Evolutionary conservation across 2,329 filamentous ascomycete species (phyloP).

Genomic region (Exophiala oligosperma): DNA sequence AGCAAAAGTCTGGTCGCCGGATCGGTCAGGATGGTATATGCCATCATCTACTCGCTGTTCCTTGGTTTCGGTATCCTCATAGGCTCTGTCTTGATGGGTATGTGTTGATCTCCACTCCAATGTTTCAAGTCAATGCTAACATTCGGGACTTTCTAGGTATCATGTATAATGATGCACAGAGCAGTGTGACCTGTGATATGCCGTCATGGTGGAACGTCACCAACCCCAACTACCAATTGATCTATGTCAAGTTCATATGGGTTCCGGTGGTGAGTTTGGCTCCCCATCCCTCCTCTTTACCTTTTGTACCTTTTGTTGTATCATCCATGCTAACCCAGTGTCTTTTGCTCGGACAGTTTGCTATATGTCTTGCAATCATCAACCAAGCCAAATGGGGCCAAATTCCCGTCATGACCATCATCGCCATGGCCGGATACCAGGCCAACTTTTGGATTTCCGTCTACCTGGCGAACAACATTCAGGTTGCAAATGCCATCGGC

Average conservation of each 20-base stretch:
- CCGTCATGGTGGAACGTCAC: conserved; percentile 8
- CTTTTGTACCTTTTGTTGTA: not conserved
- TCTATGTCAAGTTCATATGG: conserved; percentile 61
- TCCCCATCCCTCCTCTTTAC: not conserved
- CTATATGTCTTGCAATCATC: conserved; percentile 72
- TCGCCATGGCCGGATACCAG: conserved; percentile 71
- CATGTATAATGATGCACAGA: conserved; percentile 12
- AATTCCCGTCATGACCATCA: conserved; percentile 71
- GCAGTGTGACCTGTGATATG: conserved; percentile 10
- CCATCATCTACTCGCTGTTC: conserved; percentile 71
- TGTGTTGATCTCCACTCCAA: not conserved
- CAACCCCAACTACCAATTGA: conserved; percentile 25
- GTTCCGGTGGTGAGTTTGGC: conserved; percentile 50
- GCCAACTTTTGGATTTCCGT: conserved; percentile 72
- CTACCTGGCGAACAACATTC: conserved; percentile 67
- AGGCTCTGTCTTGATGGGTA: conserved; percentile 62
- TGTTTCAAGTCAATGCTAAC: not conserved
- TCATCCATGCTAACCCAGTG: not conserved
- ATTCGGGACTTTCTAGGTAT: not conserved
- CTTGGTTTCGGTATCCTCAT: conserved; percentile 72
- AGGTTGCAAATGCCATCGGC: conserved; percentile 75
- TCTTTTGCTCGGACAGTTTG: conserved; percentile 51
- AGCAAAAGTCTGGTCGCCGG: conserved; percentile 68
- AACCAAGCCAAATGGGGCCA: conserved; percentile 81
- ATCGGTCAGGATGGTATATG: conserved; percentile 71